Percentiles rank a stretch among this genome's conserved stretches.
phyloP scores from a whole-genome alignment of 441 rosid species.

The Rhodomyrtus psidioides region DNA sequence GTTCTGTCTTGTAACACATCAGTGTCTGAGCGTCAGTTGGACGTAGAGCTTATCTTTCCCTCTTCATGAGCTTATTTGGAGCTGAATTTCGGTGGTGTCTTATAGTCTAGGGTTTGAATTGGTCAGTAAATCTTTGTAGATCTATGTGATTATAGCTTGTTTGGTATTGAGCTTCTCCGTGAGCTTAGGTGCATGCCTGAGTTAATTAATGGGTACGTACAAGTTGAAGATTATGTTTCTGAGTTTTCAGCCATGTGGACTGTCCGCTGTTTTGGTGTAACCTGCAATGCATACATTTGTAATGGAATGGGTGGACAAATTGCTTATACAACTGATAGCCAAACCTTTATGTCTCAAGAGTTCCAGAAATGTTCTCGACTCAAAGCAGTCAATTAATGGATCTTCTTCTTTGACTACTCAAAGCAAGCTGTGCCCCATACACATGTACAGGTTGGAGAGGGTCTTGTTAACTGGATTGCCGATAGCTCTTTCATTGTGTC shows the following conservation, averaged over 20 bases:
- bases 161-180: background rate
- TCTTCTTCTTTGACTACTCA: background rate
- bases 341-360: background rate
- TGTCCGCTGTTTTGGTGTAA: background rate
- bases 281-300: background rate
- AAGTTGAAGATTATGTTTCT: background rate
- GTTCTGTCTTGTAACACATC: background rate
- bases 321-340: background rate
- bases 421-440: background rate
- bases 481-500: background rate
- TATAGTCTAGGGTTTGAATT: background rate
- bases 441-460: background rate
- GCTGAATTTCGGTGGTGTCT: background rate
- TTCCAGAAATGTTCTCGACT: background rate
- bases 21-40: background rate
- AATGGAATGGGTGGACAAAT: background rate
- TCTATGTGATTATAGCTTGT: background rate
- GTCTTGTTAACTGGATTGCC: background rate
- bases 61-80: background rate
- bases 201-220: background rate
- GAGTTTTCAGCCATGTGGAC: background rate
- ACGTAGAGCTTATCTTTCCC: background rate
- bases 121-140: background rate
- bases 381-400: background rate
- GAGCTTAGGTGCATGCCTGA: background rate